These are phyloP conservation scores for Rosa multiflora DNA, from an alignment of 306 rosid genomes.

Conservation along the genomic window DNA sequence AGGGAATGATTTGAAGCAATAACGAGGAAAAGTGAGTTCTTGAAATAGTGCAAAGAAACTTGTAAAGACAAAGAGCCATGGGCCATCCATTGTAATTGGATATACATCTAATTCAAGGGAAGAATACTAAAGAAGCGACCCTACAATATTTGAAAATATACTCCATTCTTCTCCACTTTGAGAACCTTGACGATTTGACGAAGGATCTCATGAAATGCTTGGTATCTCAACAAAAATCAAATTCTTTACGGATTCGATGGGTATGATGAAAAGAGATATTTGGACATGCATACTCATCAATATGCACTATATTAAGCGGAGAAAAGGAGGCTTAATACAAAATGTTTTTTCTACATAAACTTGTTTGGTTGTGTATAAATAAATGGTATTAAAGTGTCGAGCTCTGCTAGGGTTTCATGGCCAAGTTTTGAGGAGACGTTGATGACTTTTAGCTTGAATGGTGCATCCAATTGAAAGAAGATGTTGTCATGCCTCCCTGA, in stretches of 20 bases:
- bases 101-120: constrained; percentile 33
- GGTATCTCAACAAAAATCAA: constrained; percentile 45
- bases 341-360: constrained; percentile 8
- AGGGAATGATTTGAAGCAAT: constrained; percentile 59
- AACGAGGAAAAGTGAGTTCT: constrained; percentile 39
- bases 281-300: constrained; percentile 32
- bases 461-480: neutral
- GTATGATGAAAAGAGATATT: constrained; percentile 43
- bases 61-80: constrained; percentile 44
- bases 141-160: constrained; percentile 36
- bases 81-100: constrained; percentile 49
- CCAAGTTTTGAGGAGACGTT: neutral
- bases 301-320: constrained; percentile 13
- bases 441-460: neutral
- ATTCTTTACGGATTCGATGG: constrained; percentile 47
- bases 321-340: neutral
- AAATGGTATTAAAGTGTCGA: neutral
- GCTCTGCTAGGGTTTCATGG: neutral
- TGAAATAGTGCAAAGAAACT: constrained; percentile 47
- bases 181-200: constrained; percentile 44
- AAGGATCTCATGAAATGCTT: constrained; percentile 46
- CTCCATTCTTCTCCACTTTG: constrained; percentile 30
- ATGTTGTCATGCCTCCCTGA: too few relatives aligned
- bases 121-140: constrained; percentile 32
- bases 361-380: constrained; percentile 10